Evolutionary conservation across 495 filamentous ascomycete genomes (phyloP).

Genomic region (Annulohypoxylon bovei): DNA sequence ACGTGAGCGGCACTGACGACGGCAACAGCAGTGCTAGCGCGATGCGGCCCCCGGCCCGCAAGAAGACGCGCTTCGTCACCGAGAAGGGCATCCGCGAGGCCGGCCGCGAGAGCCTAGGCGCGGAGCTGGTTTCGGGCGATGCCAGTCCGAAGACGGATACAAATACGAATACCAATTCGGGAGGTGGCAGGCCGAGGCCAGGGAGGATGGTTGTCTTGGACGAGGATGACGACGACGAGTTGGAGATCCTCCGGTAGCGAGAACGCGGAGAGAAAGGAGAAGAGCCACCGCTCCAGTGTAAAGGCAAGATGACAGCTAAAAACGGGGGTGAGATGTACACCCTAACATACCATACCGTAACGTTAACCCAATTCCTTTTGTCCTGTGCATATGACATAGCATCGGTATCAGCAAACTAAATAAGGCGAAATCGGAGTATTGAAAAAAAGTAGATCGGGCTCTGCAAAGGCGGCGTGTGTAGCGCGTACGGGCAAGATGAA

Average conservation of each 20-base stretch:
- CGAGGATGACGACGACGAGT: conserved; percentile 57
- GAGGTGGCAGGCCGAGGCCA: conserved; percentile 33
- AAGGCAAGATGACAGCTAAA: background rate
- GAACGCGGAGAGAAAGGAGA: background rate
- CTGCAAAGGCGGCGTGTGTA: conserved; percentile 3
- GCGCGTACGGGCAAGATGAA: conserved; percentile 1
- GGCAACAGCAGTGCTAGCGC: conserved; percentile 15
- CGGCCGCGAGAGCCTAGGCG: conserved; percentile 76
- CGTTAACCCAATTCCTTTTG: background rate
- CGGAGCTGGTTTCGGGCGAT: conserved; percentile 56
- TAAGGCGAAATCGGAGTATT: background rate
- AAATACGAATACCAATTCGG: background rate
- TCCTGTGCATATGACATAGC: background rate
- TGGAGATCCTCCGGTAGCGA: conserved; percentile 43
- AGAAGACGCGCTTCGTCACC: conserved; percentile 86
- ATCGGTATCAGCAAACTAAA: background rate
- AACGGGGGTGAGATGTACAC: background rate
- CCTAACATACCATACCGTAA: background rate
- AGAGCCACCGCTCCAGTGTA: no score
- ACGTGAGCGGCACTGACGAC: conserved; percentile 8
- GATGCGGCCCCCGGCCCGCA: conserved; percentile 61
- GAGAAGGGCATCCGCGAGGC: conserved; percentile 79
- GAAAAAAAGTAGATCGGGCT: conserved; percentile 3
- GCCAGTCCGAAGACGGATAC: conserved; percentile 10
- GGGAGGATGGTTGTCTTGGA: conserved; percentile 48